Evolutionary conservation across 2,329 filamentous ascomycete genomes (phyloP), one percentile per base, ranked within the genome.

Genomic region (Dothiorella sarmentorum): DNA sequence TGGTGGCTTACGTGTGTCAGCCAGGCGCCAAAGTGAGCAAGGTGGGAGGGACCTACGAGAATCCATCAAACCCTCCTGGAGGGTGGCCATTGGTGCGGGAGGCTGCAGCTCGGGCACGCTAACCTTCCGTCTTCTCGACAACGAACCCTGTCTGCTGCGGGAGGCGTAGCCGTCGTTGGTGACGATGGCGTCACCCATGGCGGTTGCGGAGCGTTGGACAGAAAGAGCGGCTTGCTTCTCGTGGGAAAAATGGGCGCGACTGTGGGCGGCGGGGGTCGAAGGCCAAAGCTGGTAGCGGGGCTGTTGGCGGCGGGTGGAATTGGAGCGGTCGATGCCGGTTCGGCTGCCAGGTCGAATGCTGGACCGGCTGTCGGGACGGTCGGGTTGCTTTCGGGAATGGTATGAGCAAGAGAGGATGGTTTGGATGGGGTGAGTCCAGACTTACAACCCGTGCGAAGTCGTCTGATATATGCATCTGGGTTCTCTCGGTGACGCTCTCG

Each of bases 121-220:
- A 64, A 75, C 67, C 60, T 75, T 75, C 49, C 73, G 67, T 55
- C 73, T 66, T 56, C 72, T 67, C 38, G 72, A 71, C 49, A 75
- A 64, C 24, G 73, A 74, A 42, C 70, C 67, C 17, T 58, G 40
- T 17, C 45, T 69, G 68, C 61, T 72, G 68, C 71, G 70, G 71
- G 61, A 70, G 69, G 68, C 69, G 38, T 68, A 60, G 37, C 59
- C 64, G 29, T 73, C 71, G 18, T 66, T 63, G 15, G 64, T 62
- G 7, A 70, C 66, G 58, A 70, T 71, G 47, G 72, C 74, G 60
- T 75, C 73, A 62, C 72, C 74, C 33, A 75, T 63, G 22, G 73
- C 75, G 40, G 72, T 75, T 13, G 68, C 62, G 17, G 73, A 75
- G 33, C 73, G 72, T 20, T 68, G 68, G 58, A 68, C 68, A 51